Evolutionary conservation across 129 eudicot genomes (phyloP), one percentile per base, ranked within the genome.

Genomic region (Flaveria linearis): DNA sequence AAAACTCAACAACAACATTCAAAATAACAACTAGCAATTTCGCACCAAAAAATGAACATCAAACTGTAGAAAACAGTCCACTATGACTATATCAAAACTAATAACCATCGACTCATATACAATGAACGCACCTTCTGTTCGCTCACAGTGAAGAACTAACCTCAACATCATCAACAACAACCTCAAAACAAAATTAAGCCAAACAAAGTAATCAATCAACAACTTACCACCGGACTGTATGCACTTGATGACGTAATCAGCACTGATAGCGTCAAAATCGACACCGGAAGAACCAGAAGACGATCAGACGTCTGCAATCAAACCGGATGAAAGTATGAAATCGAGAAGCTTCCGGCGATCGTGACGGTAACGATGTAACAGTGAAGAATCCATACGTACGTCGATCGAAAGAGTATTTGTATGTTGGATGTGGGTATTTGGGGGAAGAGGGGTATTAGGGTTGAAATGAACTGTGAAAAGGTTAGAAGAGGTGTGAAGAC

Each of bases 321-420:
- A 72, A 41, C 85, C 90, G 3, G 96, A 85, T 0, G 98, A 85
- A 3, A 91, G 23, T 6, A 91, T 78, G 79, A 84, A 91, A 46
- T 91, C 81, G 9, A 94, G 89, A 4, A 94, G 93, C 84, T 91
- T 91, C 52, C 89, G 90, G 69, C 98, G 96, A 86, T 94, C 98
- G 75, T 76, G 53, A 10, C 98, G 91, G 84, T 84, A 89, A 16
- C 84, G 86, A 23, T 84, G 84, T 3, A 88, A 68, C 79, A 87
- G 69, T 1, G 80, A 52, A 41, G 87, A 77, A 16, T 79, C 80
- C 90, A 79, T 67, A 23, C 7, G 5, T 33, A 33, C 1, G 39
- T 33, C 7, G 39, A 33, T 33, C 7, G 39, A 4, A 7, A 33
- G 39, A 33, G 39, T 33, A 5, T 33, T 33, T 33, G 39, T 33